Base-by-base conservation (phyloP, 2,329 filamentous ascomycete species). In the Erysiphe pulchra region DNA sequence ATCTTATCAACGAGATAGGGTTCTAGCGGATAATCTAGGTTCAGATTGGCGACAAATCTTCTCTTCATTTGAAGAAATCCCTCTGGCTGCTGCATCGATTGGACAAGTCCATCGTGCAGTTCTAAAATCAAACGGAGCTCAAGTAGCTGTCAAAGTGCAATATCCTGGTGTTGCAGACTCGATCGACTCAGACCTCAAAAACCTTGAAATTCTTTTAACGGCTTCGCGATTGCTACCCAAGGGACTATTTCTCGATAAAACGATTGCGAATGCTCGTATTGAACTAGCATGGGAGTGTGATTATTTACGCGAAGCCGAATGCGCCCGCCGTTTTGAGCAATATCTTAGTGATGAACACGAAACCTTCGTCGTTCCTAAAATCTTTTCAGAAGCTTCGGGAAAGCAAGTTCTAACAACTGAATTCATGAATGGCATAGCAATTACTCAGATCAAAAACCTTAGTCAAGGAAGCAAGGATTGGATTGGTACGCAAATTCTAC, bases 231-330 rank as follows among this genome's bases (percentile, higher is more conserved):
- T 98, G 24, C 69, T 98, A 0, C 92, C 90, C 0, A 86, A 81
- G 57, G 90, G 90, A 0, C 68, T 98, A 0, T 98, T 90, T 57
- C 75, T 98, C 8, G 81, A 98, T 63, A 94, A 92, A 61, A 98
- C 90, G 0, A 95, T 98, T 52, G 86, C 82, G 52, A 98, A 98
- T 57, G 87, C 90, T 4, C 75, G 90, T 10, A 76, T 75, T 1
- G 90, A 98, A 61, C 72, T 98, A 2, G 86, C 74, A 4, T 98
- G 90, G 90, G 90, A 98, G 65, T 95, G 87, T 59, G 84, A 98
- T 64, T 98, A 98, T 59, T 63, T 75, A 47, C 80, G 90, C 43
- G 90, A 98, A 66, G 86, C 86, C 2, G 69, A 77, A 53, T 90
- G 82, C 55, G 83, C 76, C 37, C 69, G 66, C 42, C 77, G 78